Conservation (phyloP, 352 stramenopile genomes). For the Heterotrichella gracilis region DNA sequence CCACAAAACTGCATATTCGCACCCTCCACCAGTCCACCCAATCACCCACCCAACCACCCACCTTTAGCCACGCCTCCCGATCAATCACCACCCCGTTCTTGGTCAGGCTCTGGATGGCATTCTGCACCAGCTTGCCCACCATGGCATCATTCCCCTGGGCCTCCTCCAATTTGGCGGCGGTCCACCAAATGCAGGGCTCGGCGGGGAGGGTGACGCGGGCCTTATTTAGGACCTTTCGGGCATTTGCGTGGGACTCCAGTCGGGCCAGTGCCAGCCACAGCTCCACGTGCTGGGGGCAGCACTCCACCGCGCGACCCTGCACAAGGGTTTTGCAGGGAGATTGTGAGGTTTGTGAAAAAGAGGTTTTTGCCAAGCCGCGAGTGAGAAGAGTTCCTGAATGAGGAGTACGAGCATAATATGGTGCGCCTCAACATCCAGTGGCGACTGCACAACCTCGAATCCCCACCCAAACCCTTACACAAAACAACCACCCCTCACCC, state of each 20-base stretch:
- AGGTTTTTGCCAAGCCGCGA: too few species aligned
- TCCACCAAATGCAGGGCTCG: slow-evolving; percentile 86
- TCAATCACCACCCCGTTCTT: slow-evolving; percentile 51
- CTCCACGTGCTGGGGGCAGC: slow-evolving; percentile 72
- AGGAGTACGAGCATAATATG: too few species aligned
- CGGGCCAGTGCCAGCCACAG: slow-evolving; percentile 85
- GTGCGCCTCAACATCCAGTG: too few species aligned
- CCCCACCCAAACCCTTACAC: too few species aligned
- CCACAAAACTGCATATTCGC: too few species aligned
- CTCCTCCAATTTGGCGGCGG: slow-evolving; percentile 88
- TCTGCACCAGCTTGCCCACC: slow-evolving; percentile 38
- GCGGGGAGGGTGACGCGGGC: slow-evolving; percentile 57
- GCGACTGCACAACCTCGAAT: too few species aligned
- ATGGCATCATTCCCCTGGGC: slow-evolving; percentile 43
- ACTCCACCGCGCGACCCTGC: slow-evolving; percentile 93
- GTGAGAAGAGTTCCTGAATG: too few species aligned
- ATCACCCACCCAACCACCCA: too few species aligned
- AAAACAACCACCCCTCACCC: too few species aligned
- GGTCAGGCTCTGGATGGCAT: slow-evolving; percentile 38
- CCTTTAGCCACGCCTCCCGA: slow-evolving; percentile 67
- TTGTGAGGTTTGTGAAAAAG: too few species aligned
- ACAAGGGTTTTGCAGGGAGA: too few species aligned
- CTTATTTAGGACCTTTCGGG: slow-evolving; percentile 78
- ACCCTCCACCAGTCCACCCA: too few species aligned
- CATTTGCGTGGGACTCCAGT: slow-evolving; percentile 88